Conservation (phyloP, 2,329 filamentous ascomycete species). For the Sporothrix protearum region DNA sequence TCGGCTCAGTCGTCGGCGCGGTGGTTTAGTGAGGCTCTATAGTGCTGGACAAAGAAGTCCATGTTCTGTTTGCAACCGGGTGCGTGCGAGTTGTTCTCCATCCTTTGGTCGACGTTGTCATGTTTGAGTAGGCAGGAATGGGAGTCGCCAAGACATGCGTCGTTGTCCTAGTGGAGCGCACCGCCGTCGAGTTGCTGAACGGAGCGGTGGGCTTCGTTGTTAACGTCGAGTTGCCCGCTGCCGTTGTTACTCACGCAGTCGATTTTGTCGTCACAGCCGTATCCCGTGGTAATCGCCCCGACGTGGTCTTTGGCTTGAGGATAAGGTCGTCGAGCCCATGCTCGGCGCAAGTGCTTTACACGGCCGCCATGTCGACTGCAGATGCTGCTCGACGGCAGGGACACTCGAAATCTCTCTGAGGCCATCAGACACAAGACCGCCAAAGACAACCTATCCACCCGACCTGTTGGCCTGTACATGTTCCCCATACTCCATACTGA, state of each 20-base stretch:
- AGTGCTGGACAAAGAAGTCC: neutral
- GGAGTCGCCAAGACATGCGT: neutral
- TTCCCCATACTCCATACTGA: neutral
- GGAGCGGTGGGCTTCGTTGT: neutral
- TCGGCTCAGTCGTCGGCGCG: neutral
- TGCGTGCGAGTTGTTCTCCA: neutral
- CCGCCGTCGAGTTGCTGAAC: neutral
- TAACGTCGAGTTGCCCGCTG: neutral
- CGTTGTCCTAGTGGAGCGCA: neutral
- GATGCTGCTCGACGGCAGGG: slow-evolving; percentile 5
- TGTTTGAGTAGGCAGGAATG: neutral
- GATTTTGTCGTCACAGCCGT: neutral
- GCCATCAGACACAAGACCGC: slow-evolving; percentile 12
- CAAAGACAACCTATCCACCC: neutral
- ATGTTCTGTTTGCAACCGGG: neutral
- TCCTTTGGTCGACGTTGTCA: neutral
- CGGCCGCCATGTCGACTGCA: slow-evolving; percentile 17
- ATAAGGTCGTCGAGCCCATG: slow-evolving; percentile 11
- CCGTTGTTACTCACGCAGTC: neutral
- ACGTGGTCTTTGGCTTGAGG: slow-evolving; percentile 5
- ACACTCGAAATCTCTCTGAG: neutral
- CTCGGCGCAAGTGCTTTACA: neutral
- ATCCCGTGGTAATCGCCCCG: neutral
- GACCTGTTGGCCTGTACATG: neutral
- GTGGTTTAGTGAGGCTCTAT: neutral